Base-by-base conservation (phyloP, 257 asterid genomes). In the Plantago elongata region DNA sequence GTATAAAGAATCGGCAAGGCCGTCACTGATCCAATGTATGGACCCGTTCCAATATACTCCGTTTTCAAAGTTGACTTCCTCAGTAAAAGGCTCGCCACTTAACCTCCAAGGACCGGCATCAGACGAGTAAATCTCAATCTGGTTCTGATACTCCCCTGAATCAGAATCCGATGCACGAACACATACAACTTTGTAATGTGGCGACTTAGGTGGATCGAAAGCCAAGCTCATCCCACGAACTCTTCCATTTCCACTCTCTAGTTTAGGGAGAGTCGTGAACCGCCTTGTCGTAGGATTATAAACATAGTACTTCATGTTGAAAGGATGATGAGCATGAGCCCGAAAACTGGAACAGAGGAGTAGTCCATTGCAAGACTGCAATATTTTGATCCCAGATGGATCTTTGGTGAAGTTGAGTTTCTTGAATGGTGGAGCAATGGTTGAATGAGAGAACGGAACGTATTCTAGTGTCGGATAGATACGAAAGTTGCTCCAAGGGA, bases 11-110 rank as follows among this genome's bases (percentile, higher is more conserved):
- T 65, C 61, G 8, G 11, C 30, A 5, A 3, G 1, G 64, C 72
- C 44, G 14, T 22, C 54, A 9, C 65, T 47, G 14, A 75, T 50
- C 84, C 81, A 72, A 13, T 69, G 69, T 10, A 79, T 56, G 0
- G 81, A n/a, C 9, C 77, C 75, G 27, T 79, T 79, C 74, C 84
- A 79, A 45, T 69, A 78, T 4, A 78, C 65, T 1, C 74, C 76
- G 0, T 63, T 63, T 16, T 40, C 42, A 7, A 63, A 78, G 47
- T 67, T 30, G 11, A 64, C 62, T 4, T 73, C 16, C 13, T 65
- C 74, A 9, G 13, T n/a, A 52, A 71, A 69, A 13, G 68, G 67
- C 54, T 44, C 46, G 1, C 64, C 51, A 2, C 68, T 65, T 22
- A 46, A 22, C 48, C 67, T 65, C 81, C 78, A 76, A 9, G 52